These are phyloP conservation scores for Amniculicola lignicola DNA, from an alignment of 495 filamentous ascomycete species.

Conservation along the genomic window DNA sequence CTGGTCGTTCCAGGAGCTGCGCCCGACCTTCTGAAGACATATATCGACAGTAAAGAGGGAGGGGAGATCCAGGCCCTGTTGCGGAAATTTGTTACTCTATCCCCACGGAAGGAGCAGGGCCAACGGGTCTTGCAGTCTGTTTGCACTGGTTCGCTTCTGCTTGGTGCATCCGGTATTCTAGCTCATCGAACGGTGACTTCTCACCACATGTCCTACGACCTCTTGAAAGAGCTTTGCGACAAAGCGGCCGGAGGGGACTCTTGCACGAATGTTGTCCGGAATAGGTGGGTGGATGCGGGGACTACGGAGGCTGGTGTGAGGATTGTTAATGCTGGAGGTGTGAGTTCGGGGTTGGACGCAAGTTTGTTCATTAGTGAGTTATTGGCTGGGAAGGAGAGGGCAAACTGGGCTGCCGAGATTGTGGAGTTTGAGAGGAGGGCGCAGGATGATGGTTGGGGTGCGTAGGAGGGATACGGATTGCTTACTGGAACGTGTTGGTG, in stretches of 20 bases:
- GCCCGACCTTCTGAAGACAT: conserved; percentile 31
- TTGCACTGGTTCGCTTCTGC: conserved; percentile 21
- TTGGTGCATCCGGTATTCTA: conserved; percentile 22
- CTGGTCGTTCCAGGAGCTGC: conserved; percentile 26
- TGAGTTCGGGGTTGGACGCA: conserved; percentile 27
- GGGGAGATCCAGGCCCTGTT: conserved; percentile 36
- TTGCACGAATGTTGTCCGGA: conserved; percentile 8
- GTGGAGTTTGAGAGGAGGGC: conserved; percentile 28
- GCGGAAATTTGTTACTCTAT: conserved; percentile 36
- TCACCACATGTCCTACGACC: conserved; percentile 22
- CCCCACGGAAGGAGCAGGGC: conserved; percentile 16
- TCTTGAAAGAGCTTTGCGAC: conserved; percentile 13
- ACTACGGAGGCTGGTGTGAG: conserved; percentile 18
- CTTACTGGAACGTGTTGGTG: too few species aligned
- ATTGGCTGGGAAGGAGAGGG: conserved; percentile 20
- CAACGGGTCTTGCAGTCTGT: conserved; percentile 19
- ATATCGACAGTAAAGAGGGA: conserved; percentile 31
- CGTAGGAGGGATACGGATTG: too few species aligned
- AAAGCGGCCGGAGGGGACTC: conserved; percentile 17
- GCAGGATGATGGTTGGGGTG: conserved; percentile 17
- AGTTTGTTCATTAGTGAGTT: conserved; percentile 19
- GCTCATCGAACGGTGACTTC: conserved; percentile 11
- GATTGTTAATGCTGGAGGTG: conserved; percentile 27
- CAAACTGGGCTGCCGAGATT: conserved; percentile 22
- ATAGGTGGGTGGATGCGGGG: conserved; percentile 28